Conservation (phyloP, 345 rosid species). For the Dipteronia sinensis region DNA sequence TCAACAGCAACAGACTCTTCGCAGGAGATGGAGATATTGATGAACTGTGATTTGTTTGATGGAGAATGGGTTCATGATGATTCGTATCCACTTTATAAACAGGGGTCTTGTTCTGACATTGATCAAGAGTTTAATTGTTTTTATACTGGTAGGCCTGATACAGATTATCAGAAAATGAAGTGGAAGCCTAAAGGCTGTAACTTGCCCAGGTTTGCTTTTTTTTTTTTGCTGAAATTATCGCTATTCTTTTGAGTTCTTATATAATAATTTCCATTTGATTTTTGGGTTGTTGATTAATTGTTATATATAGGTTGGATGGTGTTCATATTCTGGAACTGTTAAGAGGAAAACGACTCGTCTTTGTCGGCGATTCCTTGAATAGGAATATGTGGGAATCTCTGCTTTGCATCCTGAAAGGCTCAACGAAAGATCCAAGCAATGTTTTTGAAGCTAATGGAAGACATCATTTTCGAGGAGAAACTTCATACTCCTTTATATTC, state of each 20-base stretch:
- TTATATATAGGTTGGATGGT: slow-evolving; percentile 61
- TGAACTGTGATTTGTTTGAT: slow-evolving; percentile 75
- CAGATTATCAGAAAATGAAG: slow-evolving; percentile 61
- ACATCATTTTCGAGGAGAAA: slow-evolving; percentile 68
- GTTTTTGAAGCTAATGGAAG: slow-evolving; percentile 85
- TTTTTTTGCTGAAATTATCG: too few species aligned
- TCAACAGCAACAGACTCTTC: not conserved
- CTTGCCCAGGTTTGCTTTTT: slow-evolving; percentile 65
- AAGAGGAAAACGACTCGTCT: slow-evolving; percentile 82
- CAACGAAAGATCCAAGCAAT: slow-evolving; percentile 61
- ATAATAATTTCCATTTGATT: not conserved
- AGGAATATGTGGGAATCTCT: slow-evolving; percentile 99
- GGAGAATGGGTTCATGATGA: slow-evolving; percentile 87
- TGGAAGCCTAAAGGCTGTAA: slow-evolving; percentile 90
- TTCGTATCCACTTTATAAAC: slow-evolving; percentile 90
- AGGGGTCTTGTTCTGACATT: slow-evolving; percentile 78
- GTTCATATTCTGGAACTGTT: slow-evolving; percentile 65
- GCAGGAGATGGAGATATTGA: slow-evolving; percentile 39
- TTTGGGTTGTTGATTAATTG: not conserved
- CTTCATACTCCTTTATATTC: slow-evolving; percentile 81
- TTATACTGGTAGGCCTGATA: slow-evolving; percentile 81
- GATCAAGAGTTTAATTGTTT: slow-evolving; percentile 87
- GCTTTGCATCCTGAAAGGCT: slow-evolving; percentile 74
- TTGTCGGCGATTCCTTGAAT: slow-evolving; percentile 91
- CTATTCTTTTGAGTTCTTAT: not conserved